Base-by-base conservation (phyloP, 176 grass and related monocot genomes). In the Musa schizocarpa region DNA sequence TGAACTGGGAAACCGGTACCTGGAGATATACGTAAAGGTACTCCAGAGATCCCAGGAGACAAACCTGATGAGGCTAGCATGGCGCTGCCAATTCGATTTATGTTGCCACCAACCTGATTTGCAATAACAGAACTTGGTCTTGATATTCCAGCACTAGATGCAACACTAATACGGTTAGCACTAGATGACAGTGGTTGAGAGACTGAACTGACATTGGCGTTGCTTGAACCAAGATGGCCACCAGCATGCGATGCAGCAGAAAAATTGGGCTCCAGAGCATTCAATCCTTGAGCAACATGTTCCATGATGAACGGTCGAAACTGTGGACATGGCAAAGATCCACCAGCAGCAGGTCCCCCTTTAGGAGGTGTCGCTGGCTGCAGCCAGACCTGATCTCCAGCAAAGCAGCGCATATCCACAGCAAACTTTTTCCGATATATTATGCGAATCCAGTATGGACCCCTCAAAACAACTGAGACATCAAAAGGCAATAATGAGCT, bases 231-330 rank as follows among this genome's bases (percentile, higher is more conserved):
- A 17, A 92, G 76, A 64, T 87, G 88, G 75, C 54, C 80, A 76
- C 84, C 77, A 82, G 73, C 55, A 67, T 90, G 85, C 26, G 82
- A 66, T 80, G 85, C 82, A 83, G 75, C 82, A 63, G 86, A 72
- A 77, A 95, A 92, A 83, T 71, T 86, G 66, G 96, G 84, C 70
- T 99, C 96, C 64, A 94, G 87, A 86, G 96, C 88, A 89, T 91
- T 99, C 85, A 99, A 81, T 83, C 96, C 96, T 78, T 99, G 96
- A 80, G 91, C 96, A 81, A 99, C 91, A 92, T 99, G 96, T 84
- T 99, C 96, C 96, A 99, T 99, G 71, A 99, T 99, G 76, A 99
- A 99, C 77, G 96, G 96, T 27, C 96, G 85, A 85, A 99, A 99
- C 68, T 99, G 96, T 69, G 96, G 96, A 23, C 96, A 99, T 22